Evolutionary conservation across 345 rosid genomes (phyloP).

Genomic region (thale cress (Arabidopsis thaliana)): DNA sequence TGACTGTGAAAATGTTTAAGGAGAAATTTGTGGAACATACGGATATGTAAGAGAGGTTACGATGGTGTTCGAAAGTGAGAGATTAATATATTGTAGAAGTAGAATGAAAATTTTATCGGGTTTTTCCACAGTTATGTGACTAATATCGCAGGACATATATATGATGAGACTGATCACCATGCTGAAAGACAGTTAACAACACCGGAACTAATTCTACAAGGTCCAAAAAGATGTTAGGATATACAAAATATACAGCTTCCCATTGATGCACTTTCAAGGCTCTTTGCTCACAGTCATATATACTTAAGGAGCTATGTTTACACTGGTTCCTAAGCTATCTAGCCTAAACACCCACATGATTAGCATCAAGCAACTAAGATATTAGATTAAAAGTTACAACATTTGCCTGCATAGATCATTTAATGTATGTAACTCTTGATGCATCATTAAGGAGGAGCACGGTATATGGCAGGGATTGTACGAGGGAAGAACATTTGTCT

Average conservation of each 20-base stretch:
- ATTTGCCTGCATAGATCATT: conserved; percentile 10
- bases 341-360: not conserved
- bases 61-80: too few species aligned
- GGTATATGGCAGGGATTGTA: conserved; percentile 31
- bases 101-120: too few species aligned
- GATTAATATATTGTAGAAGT: too few species aligned
- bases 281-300: not conserved
- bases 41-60: too few species aligned
- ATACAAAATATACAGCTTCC: not conserved
- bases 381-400: not conserved
- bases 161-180: too few species aligned
- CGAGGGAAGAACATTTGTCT: conserved; percentile 58
- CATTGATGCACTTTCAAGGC: not conserved
- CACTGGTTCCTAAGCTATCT: not conserved
- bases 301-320: not conserved
- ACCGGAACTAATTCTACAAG: too few species aligned
- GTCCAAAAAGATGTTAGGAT: too few species aligned
- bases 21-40: too few species aligned
- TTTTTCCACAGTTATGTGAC: too few species aligned
- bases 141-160: too few species aligned
- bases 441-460: conserved; percentile 38
- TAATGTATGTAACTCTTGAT: not conserved
- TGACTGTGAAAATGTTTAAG: too few species aligned
- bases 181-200: too few species aligned
- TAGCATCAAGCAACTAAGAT: not conserved